Conservation (phyloP, 2,329 filamentous ascomycete genomes). For the Colletotrichum tabaci region DNA sequence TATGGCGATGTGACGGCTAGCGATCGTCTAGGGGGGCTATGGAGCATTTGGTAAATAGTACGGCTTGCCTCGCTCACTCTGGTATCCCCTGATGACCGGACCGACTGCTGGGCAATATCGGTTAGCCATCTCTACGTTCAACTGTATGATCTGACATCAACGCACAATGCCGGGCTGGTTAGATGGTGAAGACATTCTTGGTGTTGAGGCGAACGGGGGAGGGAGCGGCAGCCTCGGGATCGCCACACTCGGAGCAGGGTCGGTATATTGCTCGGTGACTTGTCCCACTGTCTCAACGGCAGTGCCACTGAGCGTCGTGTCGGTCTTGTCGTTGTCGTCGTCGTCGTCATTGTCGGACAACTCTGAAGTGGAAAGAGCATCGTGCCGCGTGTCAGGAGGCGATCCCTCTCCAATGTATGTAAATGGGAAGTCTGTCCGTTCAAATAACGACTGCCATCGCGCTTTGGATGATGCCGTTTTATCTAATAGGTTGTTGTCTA, state of each 20-base stretch:
- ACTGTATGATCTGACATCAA: not conserved
- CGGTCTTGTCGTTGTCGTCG: not conserved
- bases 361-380: not conserved
- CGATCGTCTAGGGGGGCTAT: not conserved
- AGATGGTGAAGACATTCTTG: conserved; percentile 3
- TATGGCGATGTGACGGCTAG: not conserved
- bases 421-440: not conserved
- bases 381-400: no score
- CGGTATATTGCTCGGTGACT: not conserved
- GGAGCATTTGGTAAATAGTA: not conserved
- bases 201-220: conserved; percentile 42
- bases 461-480: not conserved
- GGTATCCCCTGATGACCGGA: not conserved
- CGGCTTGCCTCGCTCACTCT: not conserved
- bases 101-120: not conserved
- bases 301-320: not conserved
- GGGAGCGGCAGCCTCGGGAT: conserved; percentile 48
- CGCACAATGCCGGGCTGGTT: conserved; percentile 3
- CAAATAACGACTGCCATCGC: not conserved
- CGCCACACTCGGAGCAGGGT: not conserved
- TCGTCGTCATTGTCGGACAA: not conserved
- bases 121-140: not conserved
- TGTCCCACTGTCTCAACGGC: not conserved
- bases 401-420: not conserved
- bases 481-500: no score